Base-by-base conservation (phyloP, 768 basidiomycete species). In the Cantharellus cinnabarinus region DNA sequence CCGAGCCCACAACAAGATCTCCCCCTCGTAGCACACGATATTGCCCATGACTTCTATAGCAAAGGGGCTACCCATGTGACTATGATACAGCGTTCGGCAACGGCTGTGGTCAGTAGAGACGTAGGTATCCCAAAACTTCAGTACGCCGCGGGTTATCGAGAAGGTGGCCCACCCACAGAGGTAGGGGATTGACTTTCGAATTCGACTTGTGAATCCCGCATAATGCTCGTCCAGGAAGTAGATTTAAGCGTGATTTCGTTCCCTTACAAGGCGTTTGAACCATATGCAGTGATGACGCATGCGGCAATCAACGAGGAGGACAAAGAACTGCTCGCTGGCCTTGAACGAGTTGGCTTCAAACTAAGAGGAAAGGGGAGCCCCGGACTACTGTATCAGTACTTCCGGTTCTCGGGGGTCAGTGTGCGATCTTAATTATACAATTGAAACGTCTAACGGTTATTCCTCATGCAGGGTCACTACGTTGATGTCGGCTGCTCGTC, bases 401-500 rank as follows among this genome's bases (percentile, higher is more conserved):
- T 29, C 20, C 20, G 20, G 20, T 29, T 29, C 20, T 29, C 20
- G 20, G 20, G 20, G 20, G 20, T 29, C 20, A 29, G 20, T 29
- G 20, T 29, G 20, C 20, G 20, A 1, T 29, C 20, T 29, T 29
- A 29, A 29, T 29, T 29, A 29, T 29, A 29, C 20, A 29, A 29
- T 29, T 29, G 20, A 29, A 29, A 29, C 20, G 20, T 29, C 20
- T 29, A 29, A 29, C 20, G 20, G 20, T 29, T 29, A 29, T 29
- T 29, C 20, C 20, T 29, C 20, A 10, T 48, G 10, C 29, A 48
- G 44, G 44, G 44, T 48, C 29, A 10, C 44, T 39, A 57, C 56
- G 5, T 66, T 58, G 60, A 64, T 34, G 39, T 57, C 42, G 56
- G 56, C 34, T 57, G 56, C 56, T 57, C 20, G 7, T 34, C 38